Percentiles rank a stretch among this genome's conserved stretches.
Evolutionary conservation across 1,284 basidiomycete species (phyloP).

Genomic region (Malassezia cuniculi): DNA sequence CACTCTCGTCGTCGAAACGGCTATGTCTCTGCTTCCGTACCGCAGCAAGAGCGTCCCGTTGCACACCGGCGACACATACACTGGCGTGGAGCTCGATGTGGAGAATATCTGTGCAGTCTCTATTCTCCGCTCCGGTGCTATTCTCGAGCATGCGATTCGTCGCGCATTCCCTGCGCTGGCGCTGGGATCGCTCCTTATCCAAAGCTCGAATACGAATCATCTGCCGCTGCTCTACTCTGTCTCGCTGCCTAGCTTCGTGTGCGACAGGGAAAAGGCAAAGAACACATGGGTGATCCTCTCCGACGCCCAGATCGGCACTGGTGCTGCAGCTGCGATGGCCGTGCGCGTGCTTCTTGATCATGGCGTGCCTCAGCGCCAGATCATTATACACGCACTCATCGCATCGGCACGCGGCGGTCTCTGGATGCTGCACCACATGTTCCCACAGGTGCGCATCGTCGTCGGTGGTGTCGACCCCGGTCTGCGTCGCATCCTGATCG

Average conservation of each 20-base stretch:
- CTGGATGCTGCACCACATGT: constrained; percentile 63
- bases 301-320: constrained; percentile 91
- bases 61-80: constrained; percentile 55
- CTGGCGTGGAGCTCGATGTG: constrained; percentile 57
- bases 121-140: constrained; percentile 5
- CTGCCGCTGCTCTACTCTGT: constrained; percentile 77
- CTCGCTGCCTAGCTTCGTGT: constrained; percentile 55
- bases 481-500: constrained; percentile 21
- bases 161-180: constrained; percentile 75
- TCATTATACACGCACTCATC: constrained; percentile 59
- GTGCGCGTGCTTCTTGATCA: constrained; percentile 90
- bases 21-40: constrained; percentile 68
- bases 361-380: constrained; percentile 65
- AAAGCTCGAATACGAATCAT: constrained; percentile 68
- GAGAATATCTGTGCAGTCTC: constrained; percentile 29
- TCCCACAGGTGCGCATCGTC: constrained; percentile 51
- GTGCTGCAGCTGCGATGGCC: constrained; percentile 87
- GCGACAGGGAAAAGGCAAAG: constrained; percentile 46
- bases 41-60: constrained; percentile 52
- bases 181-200: constrained; percentile 73
- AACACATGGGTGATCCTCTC: constrained; percentile 75
- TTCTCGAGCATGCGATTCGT: constrained; percentile 56
- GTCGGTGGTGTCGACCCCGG: constrained; percentile 37
- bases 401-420: constrained; percentile 68
- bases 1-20: constrained; percentile 70